Evolutionary conservation across 495 filamentous ascomycete genomes (phyloP).

Genomic region (Penicillium longicatenatum): DNA sequence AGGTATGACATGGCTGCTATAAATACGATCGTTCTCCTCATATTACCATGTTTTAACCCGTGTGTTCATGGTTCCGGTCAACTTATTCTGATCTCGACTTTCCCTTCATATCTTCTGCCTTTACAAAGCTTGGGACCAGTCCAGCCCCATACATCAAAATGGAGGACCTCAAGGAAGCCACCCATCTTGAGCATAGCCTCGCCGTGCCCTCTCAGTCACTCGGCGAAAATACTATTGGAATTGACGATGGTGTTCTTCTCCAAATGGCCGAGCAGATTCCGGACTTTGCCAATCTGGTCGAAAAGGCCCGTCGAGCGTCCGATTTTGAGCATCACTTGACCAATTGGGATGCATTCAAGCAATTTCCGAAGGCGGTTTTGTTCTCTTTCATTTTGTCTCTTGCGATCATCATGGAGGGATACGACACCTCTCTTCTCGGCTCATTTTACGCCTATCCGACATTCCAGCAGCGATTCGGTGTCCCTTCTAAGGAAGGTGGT

Average conservation of each 20-base stretch:
- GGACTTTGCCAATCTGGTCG: slow-evolving; percentile 14
- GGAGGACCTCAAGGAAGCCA: slow-evolving; percentile 11
- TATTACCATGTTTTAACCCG: not conserved
- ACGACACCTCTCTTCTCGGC: slow-evolving; percentile 36
- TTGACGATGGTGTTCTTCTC: slow-evolving; percentile 18
- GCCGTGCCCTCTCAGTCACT: slow-evolving; percentile 11
- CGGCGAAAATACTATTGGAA: slow-evolving; percentile 16
- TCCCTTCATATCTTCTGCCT: not conserved
- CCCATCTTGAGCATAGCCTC: slow-evolving; percentile 13
- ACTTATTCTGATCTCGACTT: not conserved
- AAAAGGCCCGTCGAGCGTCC: slow-evolving; percentile 11
- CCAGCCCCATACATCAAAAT: not conserved
- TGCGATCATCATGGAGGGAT: slow-evolving; percentile 45
- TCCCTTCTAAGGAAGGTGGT: slow-evolving; percentile 21
- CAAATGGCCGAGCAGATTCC: slow-evolving; percentile 20
- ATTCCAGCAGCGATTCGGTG: slow-evolving; percentile 25
- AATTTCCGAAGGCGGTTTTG: slow-evolving; percentile 37
- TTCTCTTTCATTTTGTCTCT: slow-evolving; percentile 41
- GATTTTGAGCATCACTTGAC: slow-evolving; percentile 3
- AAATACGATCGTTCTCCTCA: not conserved
- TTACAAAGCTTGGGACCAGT: not conserved
- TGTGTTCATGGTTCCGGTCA: too few species aligned
- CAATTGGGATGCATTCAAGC: not conserved
- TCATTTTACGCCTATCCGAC: slow-evolving; percentile 21
- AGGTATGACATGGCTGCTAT: not conserved